Percentiles rank a stretch among this genome's conserved stretches.
Evolutionary conservation across 2,329 filamentous ascomycete species (phyloP).

Genomic region (Diplodia seriata): DNA sequence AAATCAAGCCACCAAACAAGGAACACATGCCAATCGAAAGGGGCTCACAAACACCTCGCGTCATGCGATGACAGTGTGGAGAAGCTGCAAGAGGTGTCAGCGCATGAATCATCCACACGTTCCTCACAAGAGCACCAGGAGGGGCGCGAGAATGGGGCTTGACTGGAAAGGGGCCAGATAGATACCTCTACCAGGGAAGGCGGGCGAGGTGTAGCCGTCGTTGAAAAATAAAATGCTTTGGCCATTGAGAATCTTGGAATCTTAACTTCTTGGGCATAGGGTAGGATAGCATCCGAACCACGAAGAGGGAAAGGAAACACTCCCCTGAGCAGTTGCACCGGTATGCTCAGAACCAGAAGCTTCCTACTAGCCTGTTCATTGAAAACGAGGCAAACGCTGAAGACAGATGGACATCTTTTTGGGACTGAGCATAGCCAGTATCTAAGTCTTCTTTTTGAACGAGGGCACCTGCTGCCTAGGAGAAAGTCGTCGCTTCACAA

Average conservation of each 20-base stretch:
- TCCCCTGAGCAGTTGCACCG: too few relatives aligned
- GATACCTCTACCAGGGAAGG: not conserved
- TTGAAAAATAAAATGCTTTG: conserved; percentile 8
- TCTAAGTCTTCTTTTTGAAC: not conserved
- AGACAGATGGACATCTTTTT: too few relatives aligned
- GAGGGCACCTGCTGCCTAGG: not conserved
- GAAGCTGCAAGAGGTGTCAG: not conserved
- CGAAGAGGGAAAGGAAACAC: too few relatives aligned
- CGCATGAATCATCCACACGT: not conserved
- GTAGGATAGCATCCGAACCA: too few relatives aligned
- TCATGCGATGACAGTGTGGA: not conserved
- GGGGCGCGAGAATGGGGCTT: not conserved
- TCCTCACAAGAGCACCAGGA: not conserved
- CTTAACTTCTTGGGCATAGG: not conserved
- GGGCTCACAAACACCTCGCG: not conserved
- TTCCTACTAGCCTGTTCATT: not conserved
- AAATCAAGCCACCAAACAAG: not conserved
- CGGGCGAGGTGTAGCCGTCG: not conserved
- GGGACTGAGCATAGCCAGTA: not conserved
- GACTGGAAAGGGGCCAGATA: not conserved
- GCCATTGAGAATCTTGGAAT: not conserved
- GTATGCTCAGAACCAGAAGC: not conserved
- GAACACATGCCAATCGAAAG: conserved; percentile 1
- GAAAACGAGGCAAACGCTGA: too few relatives aligned
- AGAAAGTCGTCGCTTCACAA: not conserved